A percentile compares a stretch with the other conserved stretches of the same genome.
Conservation (phyloP, 2,329 filamentous ascomycete species). For the Colletotrichum limetticola region DNA sequence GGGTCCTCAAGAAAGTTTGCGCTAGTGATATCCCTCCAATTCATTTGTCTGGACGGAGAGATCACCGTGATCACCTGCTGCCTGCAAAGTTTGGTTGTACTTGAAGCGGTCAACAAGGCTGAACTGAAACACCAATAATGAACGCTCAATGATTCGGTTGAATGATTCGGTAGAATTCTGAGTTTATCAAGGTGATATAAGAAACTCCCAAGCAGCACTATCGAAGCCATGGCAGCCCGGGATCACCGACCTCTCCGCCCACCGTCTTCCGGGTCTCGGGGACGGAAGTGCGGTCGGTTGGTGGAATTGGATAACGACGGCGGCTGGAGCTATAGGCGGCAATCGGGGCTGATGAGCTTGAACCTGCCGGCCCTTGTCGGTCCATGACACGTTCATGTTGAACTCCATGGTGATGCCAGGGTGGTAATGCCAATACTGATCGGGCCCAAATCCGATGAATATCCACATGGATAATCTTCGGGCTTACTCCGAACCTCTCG, state of each 20-base stretch:
- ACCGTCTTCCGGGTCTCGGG: background rate
- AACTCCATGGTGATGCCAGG: slow-evolving; percentile 6
- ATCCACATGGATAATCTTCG: slow-evolving; percentile 5
- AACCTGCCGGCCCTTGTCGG: background rate
- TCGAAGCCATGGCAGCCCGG: background rate
- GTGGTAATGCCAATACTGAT: slow-evolving; percentile 11
- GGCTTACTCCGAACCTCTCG: background rate
- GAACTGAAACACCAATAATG: slow-evolving; percentile 23
- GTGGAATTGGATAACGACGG: background rate
- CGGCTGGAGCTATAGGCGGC: background rate
- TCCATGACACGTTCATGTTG: slow-evolving; percentile 13
- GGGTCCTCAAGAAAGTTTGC: slow-evolving; percentile 27
- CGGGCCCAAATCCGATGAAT: slow-evolving; percentile 10
- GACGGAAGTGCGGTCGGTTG: slow-evolving; percentile 11
- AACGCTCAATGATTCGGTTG: slow-evolving; percentile 5
- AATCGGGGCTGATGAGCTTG: slow-evolving; percentile 1
- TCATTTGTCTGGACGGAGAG: slow-evolving; percentile 18
- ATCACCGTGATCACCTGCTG: slow-evolving; percentile 31
- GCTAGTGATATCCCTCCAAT: slow-evolving; percentile 30
- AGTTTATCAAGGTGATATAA: slow-evolving; percentile 30
- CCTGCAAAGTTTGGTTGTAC: slow-evolving; percentile 17
- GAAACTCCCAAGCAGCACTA: background rate
- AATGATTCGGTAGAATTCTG: background rate
- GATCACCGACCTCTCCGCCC: background rate
- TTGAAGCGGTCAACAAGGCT: slow-evolving; percentile 31